Conservation (phyloP, 2,329 filamentous ascomycete species). For the Xylariomycetidae sp. region DNA sequence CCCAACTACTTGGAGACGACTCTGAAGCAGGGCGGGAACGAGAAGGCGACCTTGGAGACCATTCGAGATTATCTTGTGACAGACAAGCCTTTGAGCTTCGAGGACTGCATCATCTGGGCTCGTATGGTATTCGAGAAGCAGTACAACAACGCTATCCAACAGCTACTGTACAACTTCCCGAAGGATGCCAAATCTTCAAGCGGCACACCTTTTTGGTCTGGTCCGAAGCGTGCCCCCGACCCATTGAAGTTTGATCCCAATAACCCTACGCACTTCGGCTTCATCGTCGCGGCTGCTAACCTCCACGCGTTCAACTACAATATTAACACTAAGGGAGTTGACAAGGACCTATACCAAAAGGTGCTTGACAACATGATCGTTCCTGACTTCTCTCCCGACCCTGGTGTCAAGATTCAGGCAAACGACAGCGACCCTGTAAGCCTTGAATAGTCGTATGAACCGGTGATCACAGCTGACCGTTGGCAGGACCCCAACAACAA, state of each 20-base stretch:
- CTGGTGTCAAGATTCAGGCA: constrained; percentile 92
- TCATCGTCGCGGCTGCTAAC: constrained; percentile 82
- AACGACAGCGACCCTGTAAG: constrained; percentile 83
- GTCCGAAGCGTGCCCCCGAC: constrained; percentile 92
- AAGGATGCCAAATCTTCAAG: constrained; percentile 85
- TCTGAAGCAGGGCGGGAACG: constrained; percentile 87
- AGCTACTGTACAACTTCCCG: constrained; percentile 94
- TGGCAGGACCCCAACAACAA: constrained; percentile 71
- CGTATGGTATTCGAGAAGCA: constrained; percentile 91
- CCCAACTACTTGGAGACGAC: constrained; percentile 83
- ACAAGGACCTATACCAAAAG: constrained; percentile 66
- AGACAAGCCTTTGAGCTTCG: constrained; percentile 85
- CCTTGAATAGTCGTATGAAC: constrained; percentile 8
- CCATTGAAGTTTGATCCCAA: constrained; percentile 80
- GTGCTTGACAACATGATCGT: constrained; percentile 91
- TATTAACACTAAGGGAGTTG: constrained; percentile 75
- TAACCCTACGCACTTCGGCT: constrained; percentile 81
- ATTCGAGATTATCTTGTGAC: constrained; percentile 86
- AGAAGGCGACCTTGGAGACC: constrained; percentile 88
- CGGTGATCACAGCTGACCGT: constrained; percentile 1
- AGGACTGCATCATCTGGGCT: constrained; percentile 96
- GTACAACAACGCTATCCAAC: constrained; percentile 94
- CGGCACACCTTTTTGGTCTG: constrained; percentile 94
- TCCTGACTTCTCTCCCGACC: constrained; percentile 86
- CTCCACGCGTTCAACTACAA: constrained; percentile 97